Base-by-base conservation (phyloP, 805 yeast species). In the Kodamaea nitidulidarum region DNA sequence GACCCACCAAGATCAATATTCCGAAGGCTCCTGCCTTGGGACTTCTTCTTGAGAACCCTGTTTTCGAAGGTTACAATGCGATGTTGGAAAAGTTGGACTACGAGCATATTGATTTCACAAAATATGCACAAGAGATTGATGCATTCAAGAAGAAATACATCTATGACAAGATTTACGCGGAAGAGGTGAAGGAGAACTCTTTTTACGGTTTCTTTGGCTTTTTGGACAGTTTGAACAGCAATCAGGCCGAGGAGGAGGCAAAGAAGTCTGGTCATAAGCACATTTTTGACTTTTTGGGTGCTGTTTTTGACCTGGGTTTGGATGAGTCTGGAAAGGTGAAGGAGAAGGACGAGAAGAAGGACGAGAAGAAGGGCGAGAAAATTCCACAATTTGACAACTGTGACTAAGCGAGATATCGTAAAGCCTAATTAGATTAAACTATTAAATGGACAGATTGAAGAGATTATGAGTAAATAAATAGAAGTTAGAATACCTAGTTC, bases 11-110 rank as follows among this genome's bases (percentile, higher is more conserved):
- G 54, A 75, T 93, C 46, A 88, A 90, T 55, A 85, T 93, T 47
- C 98, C 98, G 40, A 93, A 93, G 62, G 98, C 98, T 0, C 98
- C 98, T 3, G 95, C 98, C 18, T 70, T 93, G 44, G 98, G 98
- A 0, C 70, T 93, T 40, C 66, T 93, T 37, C 73, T 93, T 44
- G 98, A 93, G 55, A 80, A 84, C 41, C 98, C 98, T 0, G 95
- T 90, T 9, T 93, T 87, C 58, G 95, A 85, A 35, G 81, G 85
- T 10, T 87, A 84, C 60, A 93, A 93, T 61, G 66, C 71, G 20
- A 76, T 78, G 55, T 70, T 88, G 49, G 72, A 74, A 45, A 78
- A 79, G 38, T 78, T 83, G 53, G 97, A 96, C 15, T 85, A 86
- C 57, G 83, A 83, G 21, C 76, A 76, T 12, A 71, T 93, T 40